Evolutionary conservation across 2,329 filamentous ascomycete genomes (phyloP).

Genomic region (Cadophora luteo-olivacea): DNA sequence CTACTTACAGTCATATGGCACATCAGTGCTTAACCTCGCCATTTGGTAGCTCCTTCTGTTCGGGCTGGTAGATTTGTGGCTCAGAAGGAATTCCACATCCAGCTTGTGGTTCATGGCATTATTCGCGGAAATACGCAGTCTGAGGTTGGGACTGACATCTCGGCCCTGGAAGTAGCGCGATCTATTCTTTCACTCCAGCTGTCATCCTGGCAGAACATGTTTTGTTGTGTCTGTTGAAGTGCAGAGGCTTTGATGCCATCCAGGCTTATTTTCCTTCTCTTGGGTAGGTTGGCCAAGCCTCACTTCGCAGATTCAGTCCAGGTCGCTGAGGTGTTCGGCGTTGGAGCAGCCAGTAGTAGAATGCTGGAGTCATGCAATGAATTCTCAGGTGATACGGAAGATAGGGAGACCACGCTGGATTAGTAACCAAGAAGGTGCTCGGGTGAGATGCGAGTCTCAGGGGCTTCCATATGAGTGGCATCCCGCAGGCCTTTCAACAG

Average conservation of each 20-base stretch:
- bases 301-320: neutral
- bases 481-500: no score
- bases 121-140: neutral
- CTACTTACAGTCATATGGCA: neutral
- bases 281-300: neutral
- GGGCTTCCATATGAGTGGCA: neutral
- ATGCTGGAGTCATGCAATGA: neutral
- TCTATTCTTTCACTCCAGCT: no score
- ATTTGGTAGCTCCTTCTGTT: neutral
- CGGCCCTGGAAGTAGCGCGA: no score
- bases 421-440: neutral
- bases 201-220: no score
- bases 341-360: neutral
- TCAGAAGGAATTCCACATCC: neutral
- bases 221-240: no score
- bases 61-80: neutral
- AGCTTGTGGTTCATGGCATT: neutral
- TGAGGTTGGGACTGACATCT: no score
- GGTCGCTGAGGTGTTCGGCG: neutral
- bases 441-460: neutral
- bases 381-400: no score
- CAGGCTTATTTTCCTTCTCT: neutral
- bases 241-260: neutral
- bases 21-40: neutral
- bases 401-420: neutral